These are phyloP conservation scores for Amauroascus verrucosus DNA, from an alignment of 2,329 filamentous ascomycete genomes.

Conservation along the genomic window DNA sequence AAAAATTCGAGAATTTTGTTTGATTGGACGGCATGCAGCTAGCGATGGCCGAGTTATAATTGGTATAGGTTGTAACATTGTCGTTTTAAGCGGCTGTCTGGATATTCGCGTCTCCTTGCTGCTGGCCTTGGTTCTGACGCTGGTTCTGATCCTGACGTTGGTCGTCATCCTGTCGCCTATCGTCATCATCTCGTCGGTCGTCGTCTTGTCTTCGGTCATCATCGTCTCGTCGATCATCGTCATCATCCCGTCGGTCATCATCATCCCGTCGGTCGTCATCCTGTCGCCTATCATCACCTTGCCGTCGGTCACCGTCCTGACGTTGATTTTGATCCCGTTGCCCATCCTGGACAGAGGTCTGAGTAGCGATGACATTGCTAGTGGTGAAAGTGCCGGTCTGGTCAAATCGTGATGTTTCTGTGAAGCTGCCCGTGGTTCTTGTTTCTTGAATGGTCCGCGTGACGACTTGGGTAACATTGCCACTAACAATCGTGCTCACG, in stretches of 20 bases:
- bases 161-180: background rate
- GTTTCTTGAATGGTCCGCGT: background rate
- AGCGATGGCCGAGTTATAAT: background rate
- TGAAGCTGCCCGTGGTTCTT: no score
- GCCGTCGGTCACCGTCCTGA: background rate
- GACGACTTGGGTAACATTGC: background rate
- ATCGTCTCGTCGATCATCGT: background rate
- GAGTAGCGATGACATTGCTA: no score
- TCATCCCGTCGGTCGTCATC: background rate
- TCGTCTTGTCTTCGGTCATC: background rate
- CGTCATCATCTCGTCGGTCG: background rate
- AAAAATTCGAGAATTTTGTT: background rate
- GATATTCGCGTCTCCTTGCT: background rate
- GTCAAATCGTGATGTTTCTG: no score
- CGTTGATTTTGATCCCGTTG: conserved; percentile 1
- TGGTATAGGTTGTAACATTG: background rate
- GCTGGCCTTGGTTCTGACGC: background rate
- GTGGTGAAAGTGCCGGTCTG: no score
- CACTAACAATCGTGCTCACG: conserved; percentile 3
- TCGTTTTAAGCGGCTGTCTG: background rate
- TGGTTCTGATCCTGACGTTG: background rate
- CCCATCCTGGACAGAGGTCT: background rate
- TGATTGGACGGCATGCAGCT: background rate
- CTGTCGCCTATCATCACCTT: background rate
- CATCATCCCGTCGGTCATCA: background rate